Conservation (phyloP, 768 basidiomycete species). For the Auriscalpium microsporum region DNA sequence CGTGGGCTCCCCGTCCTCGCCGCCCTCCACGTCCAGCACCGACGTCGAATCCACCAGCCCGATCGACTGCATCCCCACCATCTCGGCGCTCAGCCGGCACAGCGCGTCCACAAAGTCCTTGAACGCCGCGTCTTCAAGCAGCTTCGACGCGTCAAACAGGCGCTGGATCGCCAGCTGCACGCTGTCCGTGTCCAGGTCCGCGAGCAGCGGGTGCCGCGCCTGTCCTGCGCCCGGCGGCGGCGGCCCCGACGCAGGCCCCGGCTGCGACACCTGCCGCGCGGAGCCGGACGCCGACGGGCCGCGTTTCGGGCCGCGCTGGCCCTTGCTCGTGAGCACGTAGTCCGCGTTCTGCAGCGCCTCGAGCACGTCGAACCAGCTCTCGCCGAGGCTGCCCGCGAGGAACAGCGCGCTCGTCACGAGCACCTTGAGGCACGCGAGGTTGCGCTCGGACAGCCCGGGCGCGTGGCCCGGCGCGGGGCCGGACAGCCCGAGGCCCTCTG, state of each 20-base stretch:
- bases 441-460: conserved; percentile 80
- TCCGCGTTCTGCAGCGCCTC: conserved; percentile 94
- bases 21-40: conserved; percentile 8
- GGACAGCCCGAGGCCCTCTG: conserved; percentile 62
- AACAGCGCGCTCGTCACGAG: conserved; percentile 70
- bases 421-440: conserved; percentile 84
- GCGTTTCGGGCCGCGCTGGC: conserved; percentile 14
- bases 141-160: conserved; percentile 80
- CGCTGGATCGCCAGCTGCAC: conserved; percentile 69
- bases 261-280: conserved; percentile 2
- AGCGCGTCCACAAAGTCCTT: conserved; percentile 67
- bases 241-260: neutral
- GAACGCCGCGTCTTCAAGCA: conserved; percentile 78
- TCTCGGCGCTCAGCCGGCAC: conserved; percentile 81
- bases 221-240: neutral
- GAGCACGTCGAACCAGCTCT: conserved; percentile 86
- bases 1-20: conserved; percentile 30
- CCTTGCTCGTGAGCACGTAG: conserved; percentile 72
- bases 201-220: conserved; percentile 44
- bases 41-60: conserved; percentile 8
- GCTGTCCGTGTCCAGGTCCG: conserved; percentile 68
- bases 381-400: conserved; percentile 78
- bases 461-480: conserved; percentile 34
- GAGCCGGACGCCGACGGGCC: conserved; percentile 13
- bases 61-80: conserved; percentile 82